Percentiles rank a stretch among this genome's conserved stretches.
Conservation (phyloP, 1,284 basidiomycete species). For the Rhizoctonia solani region DNA sequence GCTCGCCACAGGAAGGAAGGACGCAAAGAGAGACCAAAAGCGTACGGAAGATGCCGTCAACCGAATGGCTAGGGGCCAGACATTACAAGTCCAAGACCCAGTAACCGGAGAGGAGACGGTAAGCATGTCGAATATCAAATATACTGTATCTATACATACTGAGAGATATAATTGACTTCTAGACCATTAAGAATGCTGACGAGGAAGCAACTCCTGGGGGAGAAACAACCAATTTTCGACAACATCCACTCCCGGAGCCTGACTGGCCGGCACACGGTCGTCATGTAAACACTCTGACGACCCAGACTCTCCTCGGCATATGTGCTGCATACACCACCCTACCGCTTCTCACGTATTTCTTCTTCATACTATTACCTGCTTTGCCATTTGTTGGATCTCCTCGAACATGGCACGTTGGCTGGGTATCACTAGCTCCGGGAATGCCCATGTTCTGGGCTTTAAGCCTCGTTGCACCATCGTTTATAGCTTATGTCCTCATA, state of each 20-base stretch:
- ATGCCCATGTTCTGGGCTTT: constrained; percentile 12
- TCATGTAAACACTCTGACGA: constrained; percentile 41
- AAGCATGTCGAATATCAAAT: constrained; percentile 43
- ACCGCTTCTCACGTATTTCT: constrained; percentile 42
- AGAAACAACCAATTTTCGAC: neutral
- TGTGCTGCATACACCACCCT: constrained; percentile 41
- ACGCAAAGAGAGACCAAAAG: constrained; percentile 45
- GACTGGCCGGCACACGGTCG: constrained; percentile 45
- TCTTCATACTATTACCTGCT: constrained; percentile 44
- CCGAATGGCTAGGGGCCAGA: constrained; percentile 36
- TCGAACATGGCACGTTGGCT: constrained; percentile 1
- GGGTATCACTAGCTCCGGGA: constrained; percentile 4
- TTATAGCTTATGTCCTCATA: constrained; percentile 44
- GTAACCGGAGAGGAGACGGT: constrained; percentile 41
- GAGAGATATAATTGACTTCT: constrained; percentile 39
- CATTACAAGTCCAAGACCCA: constrained; percentile 37
- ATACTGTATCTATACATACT: constrained; percentile 42
- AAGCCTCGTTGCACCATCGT: constrained; percentile 42
- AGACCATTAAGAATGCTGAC: constrained; percentile 44
- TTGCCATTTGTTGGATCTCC: constrained; percentile 29
- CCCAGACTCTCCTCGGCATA: constrained; percentile 42
- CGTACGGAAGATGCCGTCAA: constrained; percentile 39
- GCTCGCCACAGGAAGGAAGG: constrained; percentile 11
- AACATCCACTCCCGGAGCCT: constrained; percentile 30
- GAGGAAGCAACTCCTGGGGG: neutral